A percentile compares a stretch with the other conserved stretches of the same genome.
Conservation (phyloP, 495 filamentous ascomycete species). For the Clohesyomyces aquaticus region DNA sequence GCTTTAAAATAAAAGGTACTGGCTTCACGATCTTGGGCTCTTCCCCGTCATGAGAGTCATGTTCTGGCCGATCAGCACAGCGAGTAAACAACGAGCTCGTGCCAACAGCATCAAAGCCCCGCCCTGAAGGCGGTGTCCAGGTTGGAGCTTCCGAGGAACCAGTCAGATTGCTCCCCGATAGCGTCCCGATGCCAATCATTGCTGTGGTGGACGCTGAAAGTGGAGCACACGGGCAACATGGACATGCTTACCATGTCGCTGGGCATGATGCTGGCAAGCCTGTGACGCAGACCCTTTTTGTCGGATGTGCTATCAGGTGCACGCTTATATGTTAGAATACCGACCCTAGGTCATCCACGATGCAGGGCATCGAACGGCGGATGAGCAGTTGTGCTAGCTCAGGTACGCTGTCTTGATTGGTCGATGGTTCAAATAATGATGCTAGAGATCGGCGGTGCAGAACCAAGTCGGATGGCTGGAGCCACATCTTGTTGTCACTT, state of each 20-base stretch:
- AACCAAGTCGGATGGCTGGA: slow-evolving; percentile 30
- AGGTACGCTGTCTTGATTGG: slow-evolving; percentile 33
- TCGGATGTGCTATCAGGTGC: slow-evolving; percentile 10
- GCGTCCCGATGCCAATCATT: slow-evolving; percentile 20
- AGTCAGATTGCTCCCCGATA: slow-evolving; percentile 2
- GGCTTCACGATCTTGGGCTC: no score
- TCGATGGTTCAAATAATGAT: slow-evolving; percentile 2
- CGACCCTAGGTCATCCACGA: no score
- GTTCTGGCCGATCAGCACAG: slow-evolving; percentile 15
- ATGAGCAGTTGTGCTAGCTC: no score
- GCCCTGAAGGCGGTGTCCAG: slow-evolving; percentile 10
- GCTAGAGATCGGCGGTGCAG: slow-evolving; percentile 27
- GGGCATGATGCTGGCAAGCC: slow-evolving; percentile 5
- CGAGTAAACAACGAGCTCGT: slow-evolving; percentile 16
- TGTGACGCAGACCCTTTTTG: slow-evolving; percentile 28
- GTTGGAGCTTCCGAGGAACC: slow-evolving; percentile 17
- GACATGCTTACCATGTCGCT: no score
- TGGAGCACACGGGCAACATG: no score
- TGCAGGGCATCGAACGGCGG: no score
- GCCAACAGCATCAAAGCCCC: slow-evolving; percentile 11
- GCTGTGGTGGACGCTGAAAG: no score
- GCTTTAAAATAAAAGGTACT: slow-evolving; percentile 17
- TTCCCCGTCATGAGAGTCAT: slow-evolving; percentile 20
- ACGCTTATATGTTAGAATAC: slow-evolving; percentile 11
- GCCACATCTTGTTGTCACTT: slow-evolving; percentile 25